A percentile compares a stretch with the other conserved stretches of the same genome.
These are phyloP conservation scores for Russula olivacea DNA, from an alignment of 768 basidiomycete species.

Conservation along the genomic window DNA sequence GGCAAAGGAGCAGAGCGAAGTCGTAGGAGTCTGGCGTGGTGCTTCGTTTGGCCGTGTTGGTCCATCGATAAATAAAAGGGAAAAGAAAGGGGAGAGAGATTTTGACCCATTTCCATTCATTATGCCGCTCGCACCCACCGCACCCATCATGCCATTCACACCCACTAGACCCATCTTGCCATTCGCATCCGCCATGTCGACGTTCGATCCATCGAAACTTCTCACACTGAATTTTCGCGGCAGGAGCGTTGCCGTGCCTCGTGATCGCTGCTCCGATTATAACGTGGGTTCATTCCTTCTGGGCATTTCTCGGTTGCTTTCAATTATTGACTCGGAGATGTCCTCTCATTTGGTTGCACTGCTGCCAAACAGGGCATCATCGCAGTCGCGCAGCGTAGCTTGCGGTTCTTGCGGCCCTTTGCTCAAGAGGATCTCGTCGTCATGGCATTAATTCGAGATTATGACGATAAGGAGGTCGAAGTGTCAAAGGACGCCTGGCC, in stretches of 20 bases:
- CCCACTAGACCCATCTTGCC: not conserved
- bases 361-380: not conserved
- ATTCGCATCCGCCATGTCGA: too few species aligned
- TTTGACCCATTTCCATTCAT: not conserved
- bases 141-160: too few species aligned
- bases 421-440: not conserved
- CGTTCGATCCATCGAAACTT: not conserved
- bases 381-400: not conserved
- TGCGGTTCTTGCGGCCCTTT: not conserved
- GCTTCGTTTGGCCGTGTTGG: too few species aligned
- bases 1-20: too few species aligned
- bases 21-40: too few species aligned
- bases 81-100: too few species aligned
- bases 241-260: constrained; percentile 1
- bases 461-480: not conserved
- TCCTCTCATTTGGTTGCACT: too few species aligned
- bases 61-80: too few species aligned
- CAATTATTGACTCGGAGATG: too few species aligned
- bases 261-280: not conserved
- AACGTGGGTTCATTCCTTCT: not conserved
- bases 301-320: too few species aligned
- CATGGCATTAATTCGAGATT: not conserved
- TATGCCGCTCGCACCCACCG: too few species aligned
- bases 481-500: constrained; percentile 1
- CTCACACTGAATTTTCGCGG: constrained; percentile 1